A percentile compares a stretch with the other conserved stretches of the same genome.
Evolutionary conservation across 495 filamentous ascomycete genomes (phyloP).

Genomic region (Aspergillus baeticus): DNA sequence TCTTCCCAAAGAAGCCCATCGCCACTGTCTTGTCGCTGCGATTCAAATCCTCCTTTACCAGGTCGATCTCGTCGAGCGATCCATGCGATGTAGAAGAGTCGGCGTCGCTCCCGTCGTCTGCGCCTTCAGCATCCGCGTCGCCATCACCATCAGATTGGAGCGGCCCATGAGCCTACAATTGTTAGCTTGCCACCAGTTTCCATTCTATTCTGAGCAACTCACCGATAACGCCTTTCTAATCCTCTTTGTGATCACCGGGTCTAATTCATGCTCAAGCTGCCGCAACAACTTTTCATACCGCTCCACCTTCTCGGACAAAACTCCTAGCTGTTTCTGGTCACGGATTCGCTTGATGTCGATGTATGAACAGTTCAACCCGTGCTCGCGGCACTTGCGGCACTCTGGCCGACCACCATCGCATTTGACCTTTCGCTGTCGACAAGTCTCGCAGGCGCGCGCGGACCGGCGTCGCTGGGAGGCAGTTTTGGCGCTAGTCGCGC

Average conservation of each 20-base stretch:
- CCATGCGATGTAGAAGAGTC: slow-evolving; percentile 43
- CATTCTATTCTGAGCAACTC: slow-evolving; percentile 13
- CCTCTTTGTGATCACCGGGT: slow-evolving; percentile 23
- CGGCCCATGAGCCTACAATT: neutral
- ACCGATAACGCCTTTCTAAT: slow-evolving; percentile 39
- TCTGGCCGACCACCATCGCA: slow-evolving; percentile 54
- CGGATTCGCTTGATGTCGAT: slow-evolving; percentile 58
- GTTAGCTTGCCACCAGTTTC: no score
- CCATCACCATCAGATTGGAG: slow-evolving; percentile 1
- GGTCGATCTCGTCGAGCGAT: slow-evolving; percentile 58
- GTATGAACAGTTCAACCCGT: slow-evolving; percentile 49
- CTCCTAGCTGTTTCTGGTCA: slow-evolving; percentile 47
- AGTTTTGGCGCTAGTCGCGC: slow-evolving; percentile 9
- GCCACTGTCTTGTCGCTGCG: slow-evolving; percentile 45
- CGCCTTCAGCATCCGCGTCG: neutral
- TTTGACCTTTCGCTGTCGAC: slow-evolving; percentile 65
- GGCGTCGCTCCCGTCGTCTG: slow-evolving; percentile 17
- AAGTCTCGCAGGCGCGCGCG: slow-evolving; percentile 66
- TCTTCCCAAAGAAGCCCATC: slow-evolving; percentile 63
- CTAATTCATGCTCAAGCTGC: slow-evolving; percentile 35
- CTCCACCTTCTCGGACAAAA: slow-evolving; percentile 40
- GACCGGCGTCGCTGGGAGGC: slow-evolving; percentile 34
- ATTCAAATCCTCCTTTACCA: slow-evolving; percentile 58
- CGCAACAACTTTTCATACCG: slow-evolving; percentile 44
- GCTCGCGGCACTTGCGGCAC: slow-evolving; percentile 54